Evolutionary conservation across 805 yeast genomes (phyloP), one percentile per base, ranked within the genome.

Genomic region (Ogataea nitratoaversa): DNA sequence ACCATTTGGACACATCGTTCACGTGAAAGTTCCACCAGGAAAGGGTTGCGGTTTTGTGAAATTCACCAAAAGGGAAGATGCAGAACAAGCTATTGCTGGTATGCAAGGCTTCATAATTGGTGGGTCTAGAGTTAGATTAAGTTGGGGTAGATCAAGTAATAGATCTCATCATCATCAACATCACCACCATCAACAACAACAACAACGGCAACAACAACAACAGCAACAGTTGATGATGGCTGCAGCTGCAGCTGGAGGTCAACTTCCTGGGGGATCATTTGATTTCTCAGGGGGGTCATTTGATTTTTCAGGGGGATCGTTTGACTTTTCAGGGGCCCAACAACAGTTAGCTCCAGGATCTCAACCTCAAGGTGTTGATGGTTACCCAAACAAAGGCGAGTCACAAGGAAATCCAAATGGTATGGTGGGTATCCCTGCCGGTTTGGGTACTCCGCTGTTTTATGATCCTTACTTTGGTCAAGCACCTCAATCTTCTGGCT

Each of bases 41-140:
- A 84, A 84, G 55, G 84, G 84, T 43, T 83, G 91, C 65, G 95
- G 90, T 1, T 83, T 84, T 60, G 81, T 84, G 41, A 80, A 78
- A 53, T 84, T 78, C 57, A 65, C 74, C n/a, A 67, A 68, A 27
- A 66, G 85, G 46, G 81, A 76, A 50, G 85, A 82, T 50, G 93
- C 93, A 1, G 87, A 83, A 59, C 79, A 77, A 30, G 88, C 95
- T 6, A 82, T 84, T 40, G 74, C 78, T 30, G 81, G 82, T 3
- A 78, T 84, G 84, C 88, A 84, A 60, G 95, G 95, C 2, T 84
- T 78, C 55, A 68, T 78, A 19, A 77, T 84, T 44, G 83, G 82
- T n/a, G 90, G 89, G 3, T 74, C 79, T 38, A 70, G 90, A 44
- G 79, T 84, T 19, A 65, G 90, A 47, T 63, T 84, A 37, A 76